Evolutionary conservation across 768 basidiomycete species (phyloP), one percentile per base, ranked within the genome.

Genomic region (Dioszegia crocea): DNA sequence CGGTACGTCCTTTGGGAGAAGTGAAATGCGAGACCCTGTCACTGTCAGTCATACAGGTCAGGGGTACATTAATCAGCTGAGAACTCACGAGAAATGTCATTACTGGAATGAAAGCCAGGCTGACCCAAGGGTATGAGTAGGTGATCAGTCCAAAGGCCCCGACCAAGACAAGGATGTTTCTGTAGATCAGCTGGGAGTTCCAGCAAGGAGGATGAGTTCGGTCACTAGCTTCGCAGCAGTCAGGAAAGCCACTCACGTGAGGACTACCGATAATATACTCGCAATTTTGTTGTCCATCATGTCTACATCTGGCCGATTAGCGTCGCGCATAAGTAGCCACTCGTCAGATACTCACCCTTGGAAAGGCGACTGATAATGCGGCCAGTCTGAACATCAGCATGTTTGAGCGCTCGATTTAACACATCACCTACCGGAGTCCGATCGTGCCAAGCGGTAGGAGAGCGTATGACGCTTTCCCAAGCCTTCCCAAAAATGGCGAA

Each of bases 371-470:
- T 66, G 57, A 76, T 67, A 47, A 78, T 76, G 9, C 77, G 63
- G 5, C 76, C 76, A 12, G 63, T 67, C 68, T 69, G 30, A 38
- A n/a, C 3, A 8, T 49, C 46, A 60, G 54, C n/a, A n/a, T n/a
- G n/a, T n/a, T 14, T 29, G 17, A 38, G 10, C 2, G n/a, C 12
- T 21, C 12, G 12, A n/a, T 2, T 14, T 3, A 36, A 4, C 6
- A 9, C 17, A 6, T 6, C 11, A 48, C 60, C 31, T n/a, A 61
- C 60, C 21, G 60, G 60, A 0, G 86, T 88, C 0, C 86, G 85
- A 68, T 89, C 87, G 67, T 87, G 88, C 78, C 87, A 88, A 3
- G 84, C 82, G 0, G 80, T 71, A 0, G 86, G 84, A 10, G 86
- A 86, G 3, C 81, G 76, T 52, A 89, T 67, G 3, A 89, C 84